Percentiles rank a stretch among this genome's conserved stretches.
Evolutionary conservation across 768 basidiomycete genomes (phyloP).

Genomic region (Trametes punicea): DNA sequence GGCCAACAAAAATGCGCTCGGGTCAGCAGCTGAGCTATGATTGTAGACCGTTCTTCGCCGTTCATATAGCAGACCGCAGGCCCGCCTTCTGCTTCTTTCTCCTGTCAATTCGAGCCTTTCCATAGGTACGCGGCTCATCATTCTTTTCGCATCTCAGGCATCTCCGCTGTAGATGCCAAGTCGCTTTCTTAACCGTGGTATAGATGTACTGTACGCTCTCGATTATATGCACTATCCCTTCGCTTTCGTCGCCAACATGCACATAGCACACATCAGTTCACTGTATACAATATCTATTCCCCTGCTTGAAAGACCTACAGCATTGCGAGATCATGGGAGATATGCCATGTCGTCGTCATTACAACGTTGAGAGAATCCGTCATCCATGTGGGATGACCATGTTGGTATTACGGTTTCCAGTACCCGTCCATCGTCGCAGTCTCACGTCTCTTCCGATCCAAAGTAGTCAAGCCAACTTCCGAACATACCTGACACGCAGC

Average conservation of each 20-base stretch:
- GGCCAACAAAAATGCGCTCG: not conserved
- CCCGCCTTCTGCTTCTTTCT: not conserved
- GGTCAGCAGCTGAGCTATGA: too few species aligned
- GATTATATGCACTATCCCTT: not conserved
- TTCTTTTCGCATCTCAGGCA: not conserved
- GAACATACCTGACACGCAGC: not conserved
- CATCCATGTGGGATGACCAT: not conserved
- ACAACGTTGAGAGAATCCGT: not conserved
- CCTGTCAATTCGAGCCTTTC: not conserved
- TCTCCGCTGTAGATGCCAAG: too few species aligned
- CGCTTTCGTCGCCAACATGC: not conserved
- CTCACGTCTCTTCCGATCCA: not conserved
- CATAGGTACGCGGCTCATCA: not conserved
- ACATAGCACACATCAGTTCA: constrained; percentile 7
- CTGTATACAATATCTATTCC: constrained; percentile 11
- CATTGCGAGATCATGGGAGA: constrained; percentile 1
- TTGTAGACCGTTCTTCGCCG: too few species aligned
- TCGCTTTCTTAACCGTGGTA: not conserved
- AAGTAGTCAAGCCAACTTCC: not conserved
- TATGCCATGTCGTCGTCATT: not conserved
- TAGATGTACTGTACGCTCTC: not conserved
- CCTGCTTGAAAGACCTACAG: constrained; percentile 2
- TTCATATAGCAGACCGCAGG: constrained; percentile 13
- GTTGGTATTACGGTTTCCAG: not conserved
- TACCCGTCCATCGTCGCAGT: constrained; percentile 2